Evolutionary conservation across 1,139 yeast genomes (phyloP).

Genomic region (Blastobotrys petasosporus): DNA sequence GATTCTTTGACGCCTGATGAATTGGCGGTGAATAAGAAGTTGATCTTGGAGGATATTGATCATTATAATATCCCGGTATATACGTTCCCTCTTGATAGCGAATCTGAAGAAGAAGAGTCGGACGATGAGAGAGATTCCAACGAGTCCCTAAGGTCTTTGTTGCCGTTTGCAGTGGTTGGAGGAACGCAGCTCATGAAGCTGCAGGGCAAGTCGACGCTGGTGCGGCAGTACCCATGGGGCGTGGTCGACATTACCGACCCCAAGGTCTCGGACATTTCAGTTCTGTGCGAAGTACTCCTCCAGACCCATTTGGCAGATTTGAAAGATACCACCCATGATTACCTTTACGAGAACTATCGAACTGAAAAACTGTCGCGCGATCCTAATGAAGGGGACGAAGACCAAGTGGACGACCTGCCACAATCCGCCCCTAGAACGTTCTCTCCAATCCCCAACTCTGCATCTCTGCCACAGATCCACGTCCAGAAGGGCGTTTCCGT

Average conservation of each 20-base stretch:
- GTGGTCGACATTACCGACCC: slow-evolving; percentile 81
- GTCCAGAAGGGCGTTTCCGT: not conserved
- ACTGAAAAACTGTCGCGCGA: slow-evolving; percentile 73
- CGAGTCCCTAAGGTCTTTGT: slow-evolving; percentile 59
- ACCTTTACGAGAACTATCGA: slow-evolving; percentile 87
- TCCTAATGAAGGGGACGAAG: slow-evolving; percentile 9
- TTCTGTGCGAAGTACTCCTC: slow-evolving; percentile 71
- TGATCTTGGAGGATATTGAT: slow-evolving; percentile 69
- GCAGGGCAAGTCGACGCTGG: slow-evolving; percentile 34
- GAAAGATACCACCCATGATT: slow-evolving; percentile 91
- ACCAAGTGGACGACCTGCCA: not conserved
- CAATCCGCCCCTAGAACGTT: not conserved
- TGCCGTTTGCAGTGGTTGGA: slow-evolving; percentile 88
- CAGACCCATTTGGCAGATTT: slow-evolving; percentile 87
- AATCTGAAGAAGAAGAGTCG: slow-evolving; percentile 21
- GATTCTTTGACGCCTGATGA: slow-evolving; percentile 82
- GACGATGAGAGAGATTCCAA: slow-evolving; percentile 44
- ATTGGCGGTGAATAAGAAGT: slow-evolving; percentile 60
- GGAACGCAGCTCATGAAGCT: slow-evolving; percentile 58
- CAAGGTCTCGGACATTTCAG: slow-evolving; percentile 69
- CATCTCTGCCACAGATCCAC: not conserved
- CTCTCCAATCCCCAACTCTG: not conserved
- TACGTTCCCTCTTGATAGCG: slow-evolving; percentile 60
- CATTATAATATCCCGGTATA: slow-evolving; percentile 76
- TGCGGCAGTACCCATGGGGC: slow-evolving; percentile 94